Evolutionary conservation across 768 basidiomycete genomes (phyloP).

Genomic region (Pleurotus djamor): DNA sequence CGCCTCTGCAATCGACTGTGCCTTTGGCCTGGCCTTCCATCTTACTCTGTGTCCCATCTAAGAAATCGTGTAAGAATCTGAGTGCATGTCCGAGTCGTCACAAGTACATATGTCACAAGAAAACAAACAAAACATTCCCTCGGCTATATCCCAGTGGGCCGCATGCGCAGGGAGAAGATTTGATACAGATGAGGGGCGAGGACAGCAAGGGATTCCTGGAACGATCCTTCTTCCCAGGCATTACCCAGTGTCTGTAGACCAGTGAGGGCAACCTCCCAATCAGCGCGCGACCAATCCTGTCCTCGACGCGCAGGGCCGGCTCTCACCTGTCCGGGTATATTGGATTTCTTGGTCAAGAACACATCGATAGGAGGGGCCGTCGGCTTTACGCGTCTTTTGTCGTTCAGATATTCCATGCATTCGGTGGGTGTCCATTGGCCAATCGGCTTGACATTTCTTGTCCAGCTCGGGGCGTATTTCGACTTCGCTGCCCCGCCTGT

Average conservation of each 20-base stretch:
- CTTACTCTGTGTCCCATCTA: no score
- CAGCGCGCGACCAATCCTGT: slow-evolving; percentile 68
- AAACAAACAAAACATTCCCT: not conserved
- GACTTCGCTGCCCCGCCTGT: slow-evolving; percentile 40
- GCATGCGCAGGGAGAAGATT: slow-evolving; percentile 46
- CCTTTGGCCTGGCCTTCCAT: no score
- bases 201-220: slow-evolving; percentile 46
- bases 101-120: not conserved
- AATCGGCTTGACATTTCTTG: slow-evolving; percentile 32
- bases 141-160: slow-evolving; percentile 25
- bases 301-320: slow-evolving; percentile 42
- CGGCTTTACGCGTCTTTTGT: slow-evolving; percentile 27
- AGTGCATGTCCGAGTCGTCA: not conserved
- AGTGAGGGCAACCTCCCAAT: slow-evolving; percentile 57
- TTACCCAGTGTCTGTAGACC: slow-evolving; percentile 46
- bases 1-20: no score
- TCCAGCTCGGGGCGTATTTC: slow-evolving; percentile 55
- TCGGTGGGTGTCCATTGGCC: slow-evolving; percentile 52
- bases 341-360: slow-evolving; percentile 36
- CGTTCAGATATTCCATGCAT: slow-evolving; percentile 54
- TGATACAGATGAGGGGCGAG: slow-evolving; percentile 45
- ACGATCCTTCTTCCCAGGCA: slow-evolving; percentile 50
- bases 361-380: slow-evolving; percentile 46
- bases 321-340: slow-evolving; percentile 36
- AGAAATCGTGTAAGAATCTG: no score